These are phyloP conservation scores for Verticillium albo-atrum DNA, from an alignment of 2,329 filamentous ascomycete genomes.

Conservation along the genomic window DNA sequence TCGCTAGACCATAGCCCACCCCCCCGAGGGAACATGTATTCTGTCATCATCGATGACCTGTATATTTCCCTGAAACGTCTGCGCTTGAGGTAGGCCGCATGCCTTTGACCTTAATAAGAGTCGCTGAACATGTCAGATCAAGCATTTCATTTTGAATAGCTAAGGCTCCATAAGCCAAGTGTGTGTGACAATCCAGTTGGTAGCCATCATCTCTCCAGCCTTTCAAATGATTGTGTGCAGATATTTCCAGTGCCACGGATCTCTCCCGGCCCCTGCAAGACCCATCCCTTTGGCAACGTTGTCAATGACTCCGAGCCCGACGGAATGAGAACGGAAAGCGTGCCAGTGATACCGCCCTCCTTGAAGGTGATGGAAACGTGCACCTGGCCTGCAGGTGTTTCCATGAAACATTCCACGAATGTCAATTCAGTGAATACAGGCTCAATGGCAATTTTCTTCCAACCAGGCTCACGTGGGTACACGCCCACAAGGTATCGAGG, in stretches of 20 bases:
- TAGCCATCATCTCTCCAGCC: not conserved
- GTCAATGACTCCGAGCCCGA: not conserved
- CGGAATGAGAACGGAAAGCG: not conserved
- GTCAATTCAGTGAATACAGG: constrained; percentile 1
- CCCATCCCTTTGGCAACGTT: not conserved
- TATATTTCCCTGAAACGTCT: too few relatives aligned
- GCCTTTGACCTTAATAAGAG: too few relatives aligned
- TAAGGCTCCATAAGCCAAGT: too few relatives aligned
- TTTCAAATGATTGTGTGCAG: not conserved
- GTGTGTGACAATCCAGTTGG: too few relatives aligned
- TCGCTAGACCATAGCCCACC: too few relatives aligned
- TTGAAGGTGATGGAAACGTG: not conserved
- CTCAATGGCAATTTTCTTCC: constrained; percentile 2
- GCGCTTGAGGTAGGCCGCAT: too few relatives aligned
- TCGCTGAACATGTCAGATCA: too few relatives aligned
- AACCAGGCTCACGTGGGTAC: constrained; percentile 2
- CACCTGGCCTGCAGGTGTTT: not conserved
- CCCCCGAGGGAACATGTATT: too few relatives aligned
- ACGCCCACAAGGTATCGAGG: constrained; percentile 6
- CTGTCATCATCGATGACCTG: too few relatives aligned
- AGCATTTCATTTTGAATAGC: too few relatives aligned
- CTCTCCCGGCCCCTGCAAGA: not conserved
- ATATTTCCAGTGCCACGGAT: not conserved
- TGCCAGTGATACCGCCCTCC: not conserved
- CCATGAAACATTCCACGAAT: not conserved